Evolutionary conservation across 2,329 filamentous ascomycete genomes (phyloP).

Genomic region (Talaromyces sp.): DNA sequence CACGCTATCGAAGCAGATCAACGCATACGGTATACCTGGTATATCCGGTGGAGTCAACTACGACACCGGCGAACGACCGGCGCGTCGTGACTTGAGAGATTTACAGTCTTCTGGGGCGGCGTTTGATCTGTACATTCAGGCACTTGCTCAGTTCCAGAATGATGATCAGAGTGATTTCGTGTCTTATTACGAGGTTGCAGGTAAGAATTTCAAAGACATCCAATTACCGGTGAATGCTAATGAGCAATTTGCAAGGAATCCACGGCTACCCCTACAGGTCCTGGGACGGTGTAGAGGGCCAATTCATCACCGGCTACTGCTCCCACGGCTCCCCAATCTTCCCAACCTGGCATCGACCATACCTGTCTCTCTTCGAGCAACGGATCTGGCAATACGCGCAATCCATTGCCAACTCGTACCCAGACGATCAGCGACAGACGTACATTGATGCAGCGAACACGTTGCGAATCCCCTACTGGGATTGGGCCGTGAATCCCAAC

Average conservation of each 20-base stretch:
- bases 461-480: constrained; percentile 48
- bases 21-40: constrained; percentile 22
- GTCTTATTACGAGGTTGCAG: constrained; percentile 75
- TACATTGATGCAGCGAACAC: constrained; percentile 43
- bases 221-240: no score
- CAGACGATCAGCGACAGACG: constrained; percentile 42
- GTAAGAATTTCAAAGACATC: no score
- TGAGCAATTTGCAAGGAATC: constrained; percentile 54
- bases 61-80: constrained; percentile 27
- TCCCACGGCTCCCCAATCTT: constrained; percentile 71
- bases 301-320: constrained; percentile 65
- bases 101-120: constrained; percentile 58
- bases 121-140: constrained; percentile 70
- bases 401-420: constrained; percentile 36
- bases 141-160: constrained; percentile 66
- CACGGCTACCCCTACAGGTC: constrained; percentile 66
- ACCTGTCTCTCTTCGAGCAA: constrained; percentile 59
- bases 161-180: constrained; percentile 58
- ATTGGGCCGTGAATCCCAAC: constrained; percentile 40
- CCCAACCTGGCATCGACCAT: constrained; percentile 77
- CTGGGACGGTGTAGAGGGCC: constrained; percentile 51
- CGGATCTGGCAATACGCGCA: constrained; percentile 36
- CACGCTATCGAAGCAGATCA: not conserved
- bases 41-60: constrained; percentile 23
- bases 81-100: constrained; percentile 63